Percentiles rank a stretch among this genome's conserved stretches.
Evolutionary conservation across 768 basidiomycete species (phyloP).

Genomic region (Trametes sanguinea): DNA sequence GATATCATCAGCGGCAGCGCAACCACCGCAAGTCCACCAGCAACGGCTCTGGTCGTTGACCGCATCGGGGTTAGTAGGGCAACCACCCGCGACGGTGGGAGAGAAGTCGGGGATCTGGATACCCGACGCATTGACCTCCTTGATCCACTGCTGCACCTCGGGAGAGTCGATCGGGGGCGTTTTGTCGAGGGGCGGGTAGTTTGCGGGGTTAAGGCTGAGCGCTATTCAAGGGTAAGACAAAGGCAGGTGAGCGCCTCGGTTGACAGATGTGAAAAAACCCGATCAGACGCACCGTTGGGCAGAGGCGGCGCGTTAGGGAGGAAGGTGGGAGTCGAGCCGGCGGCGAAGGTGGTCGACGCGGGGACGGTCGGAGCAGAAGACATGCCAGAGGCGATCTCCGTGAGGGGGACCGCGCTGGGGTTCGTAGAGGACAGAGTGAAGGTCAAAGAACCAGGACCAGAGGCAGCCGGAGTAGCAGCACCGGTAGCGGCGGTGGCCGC

Average conservation of each 20-base stretch:
- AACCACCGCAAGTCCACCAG: constrained; percentile 85
- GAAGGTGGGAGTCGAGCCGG: constrained; percentile 41
- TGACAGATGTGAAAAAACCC: not conserved
- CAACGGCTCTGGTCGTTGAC: constrained; percentile 56
- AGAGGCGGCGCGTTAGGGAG: constrained; percentile 61
- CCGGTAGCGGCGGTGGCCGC: constrained; percentile 30
- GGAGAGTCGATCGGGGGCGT: constrained; percentile 60
- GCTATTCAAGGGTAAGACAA: constrained; percentile 33
- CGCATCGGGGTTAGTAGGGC: constrained; percentile 54
- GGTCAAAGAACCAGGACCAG: constrained; percentile 27
- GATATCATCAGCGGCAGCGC: constrained; percentile 67
- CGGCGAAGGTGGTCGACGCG: constrained; percentile 36
- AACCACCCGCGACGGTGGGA: constrained; percentile 46
- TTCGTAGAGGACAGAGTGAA: constrained; percentile 34
- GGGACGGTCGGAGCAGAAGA: constrained; percentile 33
- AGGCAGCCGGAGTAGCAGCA: constrained; percentile 1
- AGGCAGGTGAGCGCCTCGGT: not conserved
- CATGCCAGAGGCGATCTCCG: constrained; percentile 30
- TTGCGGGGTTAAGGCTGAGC: constrained; percentile 45
- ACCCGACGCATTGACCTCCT: constrained; percentile 57
- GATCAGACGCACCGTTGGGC: constrained; percentile 46
- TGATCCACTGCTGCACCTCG: constrained; percentile 71
- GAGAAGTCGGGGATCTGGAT: constrained; percentile 57
- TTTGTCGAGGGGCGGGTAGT: constrained; percentile 69
- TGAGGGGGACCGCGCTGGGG: constrained; percentile 39